Percentiles rank a stretch among this genome's conserved stretches.
phyloP scores from a whole-genome alignment of 2,329 filamentous ascomycete genomes.

The Calonectria multiphialidica region DNA sequence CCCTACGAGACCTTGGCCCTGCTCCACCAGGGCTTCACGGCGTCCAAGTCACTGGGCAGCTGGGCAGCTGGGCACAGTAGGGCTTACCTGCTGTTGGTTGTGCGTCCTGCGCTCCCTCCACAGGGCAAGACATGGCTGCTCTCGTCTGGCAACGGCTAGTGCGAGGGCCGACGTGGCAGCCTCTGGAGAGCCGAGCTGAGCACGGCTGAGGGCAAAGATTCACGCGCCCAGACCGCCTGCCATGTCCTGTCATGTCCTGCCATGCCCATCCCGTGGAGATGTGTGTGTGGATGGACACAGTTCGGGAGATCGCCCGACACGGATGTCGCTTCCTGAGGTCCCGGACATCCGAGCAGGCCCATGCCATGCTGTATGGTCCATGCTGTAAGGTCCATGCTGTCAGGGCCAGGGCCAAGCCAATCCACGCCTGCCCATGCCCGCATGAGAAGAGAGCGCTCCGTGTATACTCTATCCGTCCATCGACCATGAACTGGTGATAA shows the following conservation, averaged over 20 bases:
- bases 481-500: not conserved
- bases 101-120: too few relatives aligned
- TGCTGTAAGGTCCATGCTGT: too few relatives aligned
- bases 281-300: not conserved
- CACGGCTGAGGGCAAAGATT: not conserved
- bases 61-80: not conserved
- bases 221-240: not conserved
- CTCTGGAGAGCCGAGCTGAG: not conserved
- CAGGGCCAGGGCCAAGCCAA: too few relatives aligned
- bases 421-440: not conserved
- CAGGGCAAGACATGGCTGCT: not conserved
- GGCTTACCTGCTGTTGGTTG: not conserved
- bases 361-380: not conserved
- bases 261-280: too few relatives aligned
- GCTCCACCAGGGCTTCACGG: not conserved
- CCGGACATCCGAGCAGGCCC: not conserved
- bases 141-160: not conserved
- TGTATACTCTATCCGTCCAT: not conserved
- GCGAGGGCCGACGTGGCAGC: constrained; percentile 1
- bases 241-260: not conserved
- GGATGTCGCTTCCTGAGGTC: not conserved
- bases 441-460: not conserved
- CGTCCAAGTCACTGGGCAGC: not conserved
- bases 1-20: not conserved
- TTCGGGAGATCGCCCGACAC: constrained; percentile 5